A percentile compares a stretch with the other conserved stretches of the same genome.
Evolutionary conservation across 106 monocot species (phyloP).

Genomic region (Hemerocallis citrina): DNA sequence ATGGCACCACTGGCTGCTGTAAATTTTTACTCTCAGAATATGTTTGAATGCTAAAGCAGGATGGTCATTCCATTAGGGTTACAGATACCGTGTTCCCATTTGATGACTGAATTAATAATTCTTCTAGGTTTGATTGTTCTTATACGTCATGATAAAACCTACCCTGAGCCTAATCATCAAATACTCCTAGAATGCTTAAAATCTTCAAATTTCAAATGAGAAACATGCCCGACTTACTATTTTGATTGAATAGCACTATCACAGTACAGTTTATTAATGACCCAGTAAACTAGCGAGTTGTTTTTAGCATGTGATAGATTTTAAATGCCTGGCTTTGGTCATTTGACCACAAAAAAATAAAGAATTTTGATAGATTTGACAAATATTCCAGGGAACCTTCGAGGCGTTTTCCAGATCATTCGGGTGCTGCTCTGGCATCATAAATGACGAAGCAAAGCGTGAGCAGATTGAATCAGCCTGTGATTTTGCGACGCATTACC

Average conservation of each 20-base stretch:
- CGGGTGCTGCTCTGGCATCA: constrained; percentile 32
- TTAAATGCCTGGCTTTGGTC: background rate
- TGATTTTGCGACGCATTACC: constrained; percentile 53
- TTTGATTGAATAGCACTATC: background rate
- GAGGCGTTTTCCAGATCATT: constrained; percentile 44
- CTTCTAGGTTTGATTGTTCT: background rate
- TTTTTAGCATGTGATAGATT: background rate
- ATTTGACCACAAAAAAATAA: no score
- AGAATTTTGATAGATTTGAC: background rate
- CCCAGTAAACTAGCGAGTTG: no score
- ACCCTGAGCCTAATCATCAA: background rate
- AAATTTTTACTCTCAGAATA: no score
- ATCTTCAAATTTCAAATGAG: no score
- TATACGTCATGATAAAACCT: background rate
- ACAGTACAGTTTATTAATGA: no score
- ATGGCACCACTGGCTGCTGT: no score
- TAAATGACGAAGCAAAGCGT: constrained; percentile 42
- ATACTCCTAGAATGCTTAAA: no score
- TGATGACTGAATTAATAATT: background rate
- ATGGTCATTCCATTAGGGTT: background rate
- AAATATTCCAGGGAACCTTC: constrained; percentile 43
- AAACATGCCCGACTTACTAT: background rate
- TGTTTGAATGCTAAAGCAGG: background rate
- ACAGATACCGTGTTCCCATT: background rate
- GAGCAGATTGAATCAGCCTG: constrained; percentile 48